These are phyloP conservation scores for Macrophomina pseudophaseolina DNA, from an alignment of 2,329 filamentous ascomycete species.

Conservation along the genomic window DNA sequence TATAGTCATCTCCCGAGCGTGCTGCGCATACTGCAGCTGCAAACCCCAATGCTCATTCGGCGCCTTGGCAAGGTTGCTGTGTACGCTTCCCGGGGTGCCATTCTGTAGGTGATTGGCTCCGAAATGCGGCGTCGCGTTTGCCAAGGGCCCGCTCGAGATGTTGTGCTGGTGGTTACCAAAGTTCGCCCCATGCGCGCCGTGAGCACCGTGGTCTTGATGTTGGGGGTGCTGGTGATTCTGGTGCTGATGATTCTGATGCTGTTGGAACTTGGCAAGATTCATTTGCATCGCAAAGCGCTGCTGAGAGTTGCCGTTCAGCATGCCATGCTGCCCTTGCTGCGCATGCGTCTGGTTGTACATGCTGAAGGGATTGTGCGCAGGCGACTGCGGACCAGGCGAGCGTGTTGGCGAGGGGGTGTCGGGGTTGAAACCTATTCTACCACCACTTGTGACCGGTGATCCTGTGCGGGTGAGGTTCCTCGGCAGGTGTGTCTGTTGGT, in stretches of 20 bases:
- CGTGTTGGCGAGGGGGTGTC: constrained; percentile 64
- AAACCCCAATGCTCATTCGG: constrained; percentile 81
- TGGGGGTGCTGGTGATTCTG: constrained; percentile 64
- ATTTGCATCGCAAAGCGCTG: constrained; percentile 59
- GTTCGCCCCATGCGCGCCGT: constrained; percentile 52
- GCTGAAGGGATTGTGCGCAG: constrained; percentile 53
- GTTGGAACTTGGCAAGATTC: constrained; percentile 70
- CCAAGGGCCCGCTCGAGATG: constrained; percentile 65
- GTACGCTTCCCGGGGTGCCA: constrained; percentile 60
- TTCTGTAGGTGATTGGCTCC: constrained; percentile 64
- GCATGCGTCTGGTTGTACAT: constrained; percentile 74
- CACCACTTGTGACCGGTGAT: constrained; percentile 50
- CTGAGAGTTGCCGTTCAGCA: constrained; percentile 74
- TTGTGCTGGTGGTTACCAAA: constrained; percentile 67
- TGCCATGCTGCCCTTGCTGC: constrained; percentile 74
- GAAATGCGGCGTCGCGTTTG: constrained; percentile 69
- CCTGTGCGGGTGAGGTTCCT: constrained; percentile 53
- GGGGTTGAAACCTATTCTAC: constrained; percentile 50
- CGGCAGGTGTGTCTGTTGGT: constrained; percentile 52
- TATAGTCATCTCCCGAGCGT: constrained; percentile 71
- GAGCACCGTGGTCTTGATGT: constrained; percentile 60
- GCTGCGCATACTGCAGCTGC: constrained; percentile 80
- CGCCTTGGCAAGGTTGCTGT: constrained; percentile 62
- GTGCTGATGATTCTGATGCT: constrained; percentile 60
- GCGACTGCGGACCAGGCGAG: constrained; percentile 59